phyloP scores from a whole-genome alignment of 352 stramenopile species.

The Pythium vanterpoolii region DNA sequence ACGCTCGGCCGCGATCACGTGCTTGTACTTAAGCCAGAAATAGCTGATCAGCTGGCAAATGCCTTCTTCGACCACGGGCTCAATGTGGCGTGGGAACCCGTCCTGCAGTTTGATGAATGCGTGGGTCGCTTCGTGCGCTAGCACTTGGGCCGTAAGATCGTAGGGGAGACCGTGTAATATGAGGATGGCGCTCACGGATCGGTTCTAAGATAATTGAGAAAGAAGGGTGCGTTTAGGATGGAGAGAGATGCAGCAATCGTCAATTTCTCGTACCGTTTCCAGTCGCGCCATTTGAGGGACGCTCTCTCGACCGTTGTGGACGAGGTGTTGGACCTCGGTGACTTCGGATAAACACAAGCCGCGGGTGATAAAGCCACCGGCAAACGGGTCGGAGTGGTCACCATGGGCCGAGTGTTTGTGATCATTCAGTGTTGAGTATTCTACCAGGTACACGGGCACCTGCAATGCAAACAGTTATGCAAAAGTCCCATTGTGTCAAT shows the following conservation, averaged over 20 bases:
- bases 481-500: neutral
- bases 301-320: conserved; percentile 31
- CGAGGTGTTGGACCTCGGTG: conserved; percentile 49
- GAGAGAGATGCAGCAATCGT: neutral
- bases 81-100: conserved; percentile 41
- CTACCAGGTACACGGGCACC: conserved; percentile 66
- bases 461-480: conserved; percentile 10
- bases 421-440: conserved; percentile 52
- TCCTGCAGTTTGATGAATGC: conserved; percentile 70
- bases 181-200: conserved; percentile 67
- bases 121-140: conserved; percentile 76
- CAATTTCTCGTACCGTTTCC: conserved; percentile 33
- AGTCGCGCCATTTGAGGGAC: conserved; percentile 43
- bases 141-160: conserved; percentile 62
- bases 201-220: conserved; percentile 29
- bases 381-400: conserved; percentile 26
- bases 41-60: conserved; percentile 79
- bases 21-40: conserved; percentile 72
- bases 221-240: neutral
- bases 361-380: conserved; percentile 33
- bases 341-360: conserved; percentile 58
- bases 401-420: conserved; percentile 31
- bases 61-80: conserved; percentile 52
- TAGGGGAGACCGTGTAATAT: conserved; percentile 72
- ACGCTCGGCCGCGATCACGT: conserved; percentile 42